A percentile compares a stretch with the other conserved stretches of the same genome.
Conservation (phyloP, 1,139 yeast genomes). For the Pichia sp. region DNA sequence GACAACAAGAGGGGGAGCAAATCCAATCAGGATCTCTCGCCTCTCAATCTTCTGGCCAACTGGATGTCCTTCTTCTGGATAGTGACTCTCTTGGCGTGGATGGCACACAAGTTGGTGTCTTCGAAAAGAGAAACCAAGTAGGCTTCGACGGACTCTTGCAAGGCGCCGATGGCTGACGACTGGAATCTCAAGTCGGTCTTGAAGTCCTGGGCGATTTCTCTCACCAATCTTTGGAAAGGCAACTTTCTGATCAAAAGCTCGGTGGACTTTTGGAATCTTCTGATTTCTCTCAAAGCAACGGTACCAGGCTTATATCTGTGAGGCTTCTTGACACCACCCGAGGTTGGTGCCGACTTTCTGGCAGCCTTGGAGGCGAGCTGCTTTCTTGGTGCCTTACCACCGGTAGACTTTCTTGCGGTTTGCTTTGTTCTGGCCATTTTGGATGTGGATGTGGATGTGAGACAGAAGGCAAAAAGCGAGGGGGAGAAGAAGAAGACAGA, state of each 20-base stretch:
- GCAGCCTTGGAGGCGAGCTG: slow-evolving; percentile 99
- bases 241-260: slow-evolving; percentile 95
- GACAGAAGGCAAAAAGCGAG: neutral
- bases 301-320: slow-evolving; percentile 99
- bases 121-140: slow-evolving; percentile 61
- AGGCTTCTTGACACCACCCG: slow-evolving; percentile 99
- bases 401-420: slow-evolving; percentile 98
- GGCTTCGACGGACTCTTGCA: slow-evolving; percentile 98
- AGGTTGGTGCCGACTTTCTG: slow-evolving; percentile 95
- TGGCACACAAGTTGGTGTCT: slow-evolving; percentile 98
- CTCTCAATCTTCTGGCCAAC: slow-evolving; percentile 99
- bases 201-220: slow-evolving; percentile 98
- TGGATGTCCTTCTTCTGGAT: slow-evolving; percentile 99
- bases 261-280: slow-evolving; percentile 98
- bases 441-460: slow-evolving; percentile 18
- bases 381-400: slow-evolving; percentile 99
- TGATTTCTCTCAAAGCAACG: slow-evolving; percentile 98
- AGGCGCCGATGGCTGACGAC: slow-evolving; percentile 97
- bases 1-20: too few species aligned
- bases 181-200: slow-evolving; percentile 98
- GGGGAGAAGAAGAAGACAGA: neutral
- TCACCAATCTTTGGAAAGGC: slow-evolving; percentile 97
- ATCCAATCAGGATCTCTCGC: slow-evolving; percentile 70
- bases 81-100: slow-evolving; percentile 99
- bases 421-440: slow-evolving; percentile 97